phyloP scores from a whole-genome alignment of 1,139 yeast species.

The Hemisphaericaspora xylofermentans region DNA sequence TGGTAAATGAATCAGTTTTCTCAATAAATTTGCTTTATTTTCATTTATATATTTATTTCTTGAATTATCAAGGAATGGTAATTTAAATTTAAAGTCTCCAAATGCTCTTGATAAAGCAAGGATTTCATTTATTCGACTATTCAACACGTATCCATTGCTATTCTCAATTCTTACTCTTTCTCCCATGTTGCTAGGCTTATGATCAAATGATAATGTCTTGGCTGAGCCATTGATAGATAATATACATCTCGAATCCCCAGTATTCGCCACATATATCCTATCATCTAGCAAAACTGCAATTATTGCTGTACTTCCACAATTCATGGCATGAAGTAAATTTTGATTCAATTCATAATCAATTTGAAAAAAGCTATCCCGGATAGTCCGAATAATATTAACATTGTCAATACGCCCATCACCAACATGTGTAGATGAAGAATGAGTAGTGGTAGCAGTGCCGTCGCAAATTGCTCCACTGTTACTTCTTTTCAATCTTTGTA shows the following conservation, averaged over 20 bases:
- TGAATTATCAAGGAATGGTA: constrained; percentile 39
- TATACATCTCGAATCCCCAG: constrained; percentile 75
- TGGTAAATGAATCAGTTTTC: constrained; percentile 29
- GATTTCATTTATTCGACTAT: constrained; percentile 71
- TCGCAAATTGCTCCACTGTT: not conserved
- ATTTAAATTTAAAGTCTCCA: constrained; percentile 71
- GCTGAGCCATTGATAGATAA: constrained; percentile 53
- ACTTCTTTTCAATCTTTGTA: not conserved
- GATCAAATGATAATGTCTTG: constrained; percentile 70
- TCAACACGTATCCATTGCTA: constrained; percentile 68
- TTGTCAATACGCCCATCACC: not conserved
- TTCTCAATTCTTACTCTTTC: constrained; percentile 72
- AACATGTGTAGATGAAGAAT: not conserved
- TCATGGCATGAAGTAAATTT: constrained; percentile 33
- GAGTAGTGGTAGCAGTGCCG: not conserved
- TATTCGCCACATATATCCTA: constrained; percentile 59
- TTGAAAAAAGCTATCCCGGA: constrained; percentile 56
- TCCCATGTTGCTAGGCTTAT: constrained; percentile 75
- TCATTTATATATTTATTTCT: constrained; percentile 27
- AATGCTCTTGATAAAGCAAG: constrained; percentile 74
- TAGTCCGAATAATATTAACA: constrained; percentile 18
- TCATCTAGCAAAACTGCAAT: constrained; percentile 53
- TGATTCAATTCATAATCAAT: constrained; percentile 55
- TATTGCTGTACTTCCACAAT: constrained; percentile 72
- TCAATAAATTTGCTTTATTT: constrained; percentile 21